These are phyloP conservation scores for Lagenidium giganteum DNA, from an alignment of 352 stramenopile species.

Conservation along the genomic window DNA sequence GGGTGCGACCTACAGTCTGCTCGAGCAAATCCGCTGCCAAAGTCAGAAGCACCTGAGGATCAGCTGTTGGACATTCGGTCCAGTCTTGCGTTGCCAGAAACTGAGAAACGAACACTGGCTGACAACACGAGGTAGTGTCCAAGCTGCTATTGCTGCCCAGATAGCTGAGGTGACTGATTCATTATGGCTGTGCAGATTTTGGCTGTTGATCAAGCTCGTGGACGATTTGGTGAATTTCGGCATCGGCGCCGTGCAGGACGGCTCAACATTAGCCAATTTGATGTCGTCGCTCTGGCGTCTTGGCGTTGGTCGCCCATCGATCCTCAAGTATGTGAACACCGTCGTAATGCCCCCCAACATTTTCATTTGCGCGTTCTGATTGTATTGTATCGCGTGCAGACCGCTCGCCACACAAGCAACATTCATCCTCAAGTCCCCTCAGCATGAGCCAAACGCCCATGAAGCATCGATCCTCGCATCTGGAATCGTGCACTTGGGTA, in stretches of 20 bases:
- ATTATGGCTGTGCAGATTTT: conserved; percentile 32
- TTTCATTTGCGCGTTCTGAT: too few relatives aligned
- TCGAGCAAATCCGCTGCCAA: conserved; percentile 15
- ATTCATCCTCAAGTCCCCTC: conserved; percentile 25
- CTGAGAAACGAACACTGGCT: too few relatives aligned
- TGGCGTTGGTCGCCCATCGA: conserved; percentile 43
- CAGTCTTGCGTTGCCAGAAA: conserved; percentile 23
- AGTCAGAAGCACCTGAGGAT: conserved; percentile 67
- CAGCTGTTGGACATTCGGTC: conserved; percentile 44
- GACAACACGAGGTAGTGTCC: too few relatives aligned
- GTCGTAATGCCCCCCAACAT: too few relatives aligned
- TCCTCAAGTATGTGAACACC: conserved; percentile 54
- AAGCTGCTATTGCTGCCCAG: too few relatives aligned
- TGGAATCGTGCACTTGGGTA: conserved; percentile 35
- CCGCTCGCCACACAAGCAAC: conserved; percentile 38
- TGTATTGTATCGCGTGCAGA: conserved; percentile 13
- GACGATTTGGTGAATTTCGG: conserved; percentile 70
- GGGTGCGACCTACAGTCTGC: too few relatives aligned
- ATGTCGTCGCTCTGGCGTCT: conserved; percentile 44
- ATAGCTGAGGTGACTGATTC: background rate
- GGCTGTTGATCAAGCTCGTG: conserved; percentile 56
- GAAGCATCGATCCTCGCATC: conserved; percentile 47
- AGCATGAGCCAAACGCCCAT: conserved; percentile 26
- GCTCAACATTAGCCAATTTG: conserved; percentile 32
- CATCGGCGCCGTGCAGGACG: conserved; percentile 39